Conservation (phyloP, 805 yeast species). For the Clavispora asparagi region DNA sequence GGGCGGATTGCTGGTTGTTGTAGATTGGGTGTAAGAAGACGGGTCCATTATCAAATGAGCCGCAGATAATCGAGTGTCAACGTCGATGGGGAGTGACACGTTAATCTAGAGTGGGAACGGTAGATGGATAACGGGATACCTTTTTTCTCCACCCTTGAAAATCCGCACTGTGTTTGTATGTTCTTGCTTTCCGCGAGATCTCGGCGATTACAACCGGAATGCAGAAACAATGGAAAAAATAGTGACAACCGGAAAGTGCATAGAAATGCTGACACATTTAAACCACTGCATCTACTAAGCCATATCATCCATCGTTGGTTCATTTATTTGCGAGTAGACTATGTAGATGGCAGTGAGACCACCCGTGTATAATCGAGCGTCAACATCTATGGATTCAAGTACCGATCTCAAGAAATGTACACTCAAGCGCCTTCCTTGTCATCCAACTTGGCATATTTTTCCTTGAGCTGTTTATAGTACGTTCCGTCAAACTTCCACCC, state of each 20-base stretch:
- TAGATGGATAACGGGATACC: neutral
- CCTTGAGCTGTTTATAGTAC: slow-evolving; percentile 23
- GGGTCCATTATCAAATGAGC: slow-evolving; percentile 6
- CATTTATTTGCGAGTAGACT: too few relatives aligned
- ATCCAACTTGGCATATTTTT: slow-evolving; percentile 14
- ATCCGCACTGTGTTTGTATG: neutral
- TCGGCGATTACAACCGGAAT: neutral
- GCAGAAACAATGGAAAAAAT: neutral
- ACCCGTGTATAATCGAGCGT: too few relatives aligned
- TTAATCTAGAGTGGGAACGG: neutral
- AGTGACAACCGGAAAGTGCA: too few relatives aligned
- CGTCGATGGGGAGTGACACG: neutral
- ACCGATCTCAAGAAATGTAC: too few relatives aligned
- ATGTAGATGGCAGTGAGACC: too few relatives aligned
- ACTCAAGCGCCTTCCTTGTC: neutral
- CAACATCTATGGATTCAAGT: too few relatives aligned
- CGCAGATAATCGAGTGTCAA: neutral
- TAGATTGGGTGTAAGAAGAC: slow-evolving; percentile 9
- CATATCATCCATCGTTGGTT: too few relatives aligned
- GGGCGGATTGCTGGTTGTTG: slow-evolving; percentile 7
- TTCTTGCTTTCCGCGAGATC: neutral
- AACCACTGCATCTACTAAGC: too few relatives aligned
- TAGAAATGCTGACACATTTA: too few relatives aligned
- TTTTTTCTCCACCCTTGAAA: neutral
- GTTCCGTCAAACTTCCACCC: slow-evolving; percentile 31